phyloP scores from a whole-genome alignment of 108 stramenopile genomes.

The Chaetoceros tenuissimus region DNA sequence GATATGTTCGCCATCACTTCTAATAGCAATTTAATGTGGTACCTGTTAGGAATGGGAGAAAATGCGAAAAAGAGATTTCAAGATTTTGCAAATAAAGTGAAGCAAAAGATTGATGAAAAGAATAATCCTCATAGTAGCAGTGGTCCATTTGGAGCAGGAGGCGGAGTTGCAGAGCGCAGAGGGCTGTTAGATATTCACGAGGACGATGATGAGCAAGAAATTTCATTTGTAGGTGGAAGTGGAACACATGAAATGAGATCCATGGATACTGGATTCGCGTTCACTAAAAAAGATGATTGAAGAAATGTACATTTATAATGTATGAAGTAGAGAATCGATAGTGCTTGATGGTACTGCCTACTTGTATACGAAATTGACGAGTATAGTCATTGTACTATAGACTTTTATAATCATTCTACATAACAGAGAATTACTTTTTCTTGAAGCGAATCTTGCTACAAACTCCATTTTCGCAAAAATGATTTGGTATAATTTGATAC shows the following conservation, averaged over 20 bases:
- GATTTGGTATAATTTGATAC: too few species aligned
- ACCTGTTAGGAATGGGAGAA: conserved; percentile 49
- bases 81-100: conserved; percentile 47
- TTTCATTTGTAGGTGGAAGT: background rate
- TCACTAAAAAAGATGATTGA: too few species aligned
- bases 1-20: too few species aligned
- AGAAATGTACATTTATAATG: too few species aligned
- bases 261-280: background rate
- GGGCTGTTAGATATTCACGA: background rate
- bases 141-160: background rate
- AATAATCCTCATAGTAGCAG: conserved; percentile 1
- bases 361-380: too few species aligned
- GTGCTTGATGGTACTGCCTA: too few species aligned
- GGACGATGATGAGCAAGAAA: background rate
- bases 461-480: too few species aligned
- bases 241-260: background rate
- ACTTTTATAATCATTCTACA: too few species aligned
- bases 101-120: conserved; percentile 19
- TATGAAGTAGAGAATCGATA: too few species aligned
- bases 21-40: background rate
- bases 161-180: background rate
- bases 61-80: conserved; percentile 52
- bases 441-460: too few species aligned
- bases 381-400: too few species aligned
- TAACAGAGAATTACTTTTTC: too few species aligned